A percentile compares a stretch with the other conserved stretches of the same genome.
These are phyloP conservation scores for Rhizopogon parksii DNA, from an alignment of 1,284 basidiomycete genomes.

Conservation along the genomic window DNA sequence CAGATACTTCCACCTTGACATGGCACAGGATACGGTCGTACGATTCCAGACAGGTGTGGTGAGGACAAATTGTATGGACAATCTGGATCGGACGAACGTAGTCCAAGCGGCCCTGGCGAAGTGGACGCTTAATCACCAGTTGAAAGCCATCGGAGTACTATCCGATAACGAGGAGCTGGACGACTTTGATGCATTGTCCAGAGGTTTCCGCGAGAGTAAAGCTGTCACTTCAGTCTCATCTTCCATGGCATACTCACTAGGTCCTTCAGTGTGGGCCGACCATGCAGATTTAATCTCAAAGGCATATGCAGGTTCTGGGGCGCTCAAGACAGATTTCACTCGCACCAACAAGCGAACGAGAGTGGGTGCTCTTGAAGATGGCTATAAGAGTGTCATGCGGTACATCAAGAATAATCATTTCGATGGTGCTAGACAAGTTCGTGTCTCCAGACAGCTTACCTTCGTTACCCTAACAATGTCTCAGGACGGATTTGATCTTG, in stretches of 20 bases:
- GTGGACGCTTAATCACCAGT: conserved; percentile 77
- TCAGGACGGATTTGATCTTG: conserved; percentile 89
- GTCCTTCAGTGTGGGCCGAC: conserved; percentile 85
- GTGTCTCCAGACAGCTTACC: conserved; percentile 14
- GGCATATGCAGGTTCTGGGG: conserved; percentile 93
- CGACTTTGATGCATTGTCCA: conserved; percentile 71
- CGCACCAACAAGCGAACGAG: conserved; percentile 85
- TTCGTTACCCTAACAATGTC: conserved; percentile 7
- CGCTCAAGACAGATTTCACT: conserved; percentile 96
- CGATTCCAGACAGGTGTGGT: conserved; percentile 61
- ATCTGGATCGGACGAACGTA: conserved; percentile 95
- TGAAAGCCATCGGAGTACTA: conserved; percentile 68
- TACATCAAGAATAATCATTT: conserved; percentile 98
- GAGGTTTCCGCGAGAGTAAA: conserved; percentile 85
- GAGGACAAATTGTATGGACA: conserved; percentile 93
- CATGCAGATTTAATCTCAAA: conserved; percentile 90
- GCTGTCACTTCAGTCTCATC: conserved; percentile 7
- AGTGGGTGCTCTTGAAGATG: conserved; percentile 80
- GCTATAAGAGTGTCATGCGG: conserved; percentile 78
- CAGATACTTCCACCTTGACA: conserved; percentile 72
- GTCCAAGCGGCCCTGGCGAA: conserved; percentile 87
- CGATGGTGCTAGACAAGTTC: conserved; percentile 84
- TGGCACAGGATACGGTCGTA: conserved; percentile 38
- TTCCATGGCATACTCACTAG: conserved; percentile 1
- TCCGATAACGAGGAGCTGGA: conserved; percentile 66